Percentiles rank a stretch among this genome's conserved stretches.
Conservation (phyloP, 345 rosid species). For the Salix suchowensis region DNA sequence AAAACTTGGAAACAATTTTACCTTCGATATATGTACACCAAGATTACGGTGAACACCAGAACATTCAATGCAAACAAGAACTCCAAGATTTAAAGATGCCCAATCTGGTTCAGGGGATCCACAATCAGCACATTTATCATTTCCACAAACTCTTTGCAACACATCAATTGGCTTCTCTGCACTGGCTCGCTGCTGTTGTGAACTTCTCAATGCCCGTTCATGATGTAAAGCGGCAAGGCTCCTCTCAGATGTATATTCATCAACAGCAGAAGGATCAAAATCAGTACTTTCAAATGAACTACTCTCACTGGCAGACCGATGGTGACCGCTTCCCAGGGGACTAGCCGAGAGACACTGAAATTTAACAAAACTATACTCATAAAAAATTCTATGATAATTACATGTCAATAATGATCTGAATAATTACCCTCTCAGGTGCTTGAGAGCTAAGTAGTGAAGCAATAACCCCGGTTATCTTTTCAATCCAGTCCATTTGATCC, state of each 20-base stretch:
- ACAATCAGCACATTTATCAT: slow-evolving; percentile 98
- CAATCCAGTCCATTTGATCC: slow-evolving; percentile 99
- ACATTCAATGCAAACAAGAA: slow-evolving; percentile 97
- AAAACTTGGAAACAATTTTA: slow-evolving; percentile 18
- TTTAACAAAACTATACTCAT: slow-evolving; percentile 19
- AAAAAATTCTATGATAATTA: slow-evolving; percentile 7
- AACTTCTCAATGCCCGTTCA: slow-evolving; percentile 58
- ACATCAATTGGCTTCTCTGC: slow-evolving; percentile 91
- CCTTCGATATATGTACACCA: slow-evolving; percentile 98
- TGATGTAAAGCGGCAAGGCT: slow-evolving; percentile 47
- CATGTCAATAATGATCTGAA: slow-evolving; percentile 9
- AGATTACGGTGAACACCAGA: slow-evolving; percentile 99
- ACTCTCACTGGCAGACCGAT: slow-evolving; percentile 93
- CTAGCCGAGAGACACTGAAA: slow-evolving; percentile 73
- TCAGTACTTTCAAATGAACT: slow-evolving; percentile 97
- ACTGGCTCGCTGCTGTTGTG: slow-evolving; percentile 62
- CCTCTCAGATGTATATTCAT: slow-evolving; percentile 73
- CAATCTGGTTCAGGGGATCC: slow-evolving; percentile 98
- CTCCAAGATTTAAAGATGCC: slow-evolving; percentile 97
- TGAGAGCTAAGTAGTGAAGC: slow-evolving; percentile 95
- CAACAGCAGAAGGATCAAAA: slow-evolving; percentile 71
- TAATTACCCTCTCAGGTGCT: slow-evolving; percentile 80
- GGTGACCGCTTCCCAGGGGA: slow-evolving; percentile 88
- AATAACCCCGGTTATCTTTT: slow-evolving; percentile 97
- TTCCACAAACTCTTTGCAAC: slow-evolving; percentile 72